A percentile compares a stretch with the other conserved stretches of the same genome.
phyloP scores from a whole-genome alignment of 108 stramenopile species.

The Conticribra weissflogii region DNA sequence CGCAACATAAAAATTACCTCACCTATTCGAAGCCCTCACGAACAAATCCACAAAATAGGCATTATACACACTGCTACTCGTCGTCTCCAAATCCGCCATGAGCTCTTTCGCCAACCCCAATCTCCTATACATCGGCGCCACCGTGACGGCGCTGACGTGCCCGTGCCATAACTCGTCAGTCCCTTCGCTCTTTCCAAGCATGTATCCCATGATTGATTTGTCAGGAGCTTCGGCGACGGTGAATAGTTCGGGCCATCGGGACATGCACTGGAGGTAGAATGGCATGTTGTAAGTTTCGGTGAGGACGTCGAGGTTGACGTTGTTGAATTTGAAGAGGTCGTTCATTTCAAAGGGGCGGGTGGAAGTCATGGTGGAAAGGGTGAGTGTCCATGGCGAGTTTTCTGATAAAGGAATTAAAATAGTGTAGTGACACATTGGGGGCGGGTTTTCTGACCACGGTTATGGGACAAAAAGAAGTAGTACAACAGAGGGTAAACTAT shows the following conservation, averaged over 20 bases:
- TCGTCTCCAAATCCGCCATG: constrained; percentile 93
- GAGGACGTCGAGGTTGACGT: constrained; percentile 95
- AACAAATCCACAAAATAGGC: constrained; percentile 99
- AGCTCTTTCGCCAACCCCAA: constrained; percentile 90
- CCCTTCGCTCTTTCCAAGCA: constrained; percentile 93
- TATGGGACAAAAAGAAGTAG: too few relatives aligned
- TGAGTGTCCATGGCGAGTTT: not conserved
- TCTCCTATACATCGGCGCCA: constrained; percentile 90
- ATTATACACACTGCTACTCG: constrained; percentile 76
- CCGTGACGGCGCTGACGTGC: constrained; percentile 98
- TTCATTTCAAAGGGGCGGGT: constrained; percentile 87
- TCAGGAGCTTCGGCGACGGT: constrained; percentile 81
- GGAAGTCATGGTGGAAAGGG: constrained; percentile 76
- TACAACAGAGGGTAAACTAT: too few relatives aligned
- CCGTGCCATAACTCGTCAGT: constrained; percentile 96
- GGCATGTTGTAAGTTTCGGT: constrained; percentile 94
- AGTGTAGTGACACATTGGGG: too few relatives aligned
- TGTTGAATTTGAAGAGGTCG: constrained; percentile 97
- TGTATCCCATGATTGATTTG: constrained; percentile 84
- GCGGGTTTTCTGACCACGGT: too few relatives aligned
- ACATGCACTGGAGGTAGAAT: constrained; percentile 94
- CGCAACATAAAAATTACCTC: too few relatives aligned
- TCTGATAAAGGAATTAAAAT: constrained; percentile 6
- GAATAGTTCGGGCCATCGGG: constrained; percentile 96
- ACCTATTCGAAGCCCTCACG: constrained; percentile 89